Base-by-base conservation (phyloP, 805 yeast species). In the Spathaspora passalidarum region DNA sequence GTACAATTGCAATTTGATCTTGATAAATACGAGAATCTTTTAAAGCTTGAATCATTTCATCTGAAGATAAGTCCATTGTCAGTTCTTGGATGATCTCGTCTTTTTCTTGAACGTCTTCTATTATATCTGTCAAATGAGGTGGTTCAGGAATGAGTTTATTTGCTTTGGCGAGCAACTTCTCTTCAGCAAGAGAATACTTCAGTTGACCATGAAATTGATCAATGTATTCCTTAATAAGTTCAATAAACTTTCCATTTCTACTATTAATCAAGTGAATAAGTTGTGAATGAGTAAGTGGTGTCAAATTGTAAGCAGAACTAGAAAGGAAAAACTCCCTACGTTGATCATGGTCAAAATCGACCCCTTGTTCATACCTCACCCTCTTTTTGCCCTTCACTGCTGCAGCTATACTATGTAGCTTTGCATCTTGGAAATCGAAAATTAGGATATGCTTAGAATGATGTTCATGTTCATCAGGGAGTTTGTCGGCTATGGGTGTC, bases 361-460 rank as follows among this genome's bases (percentile, higher is more conserved):
- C 48, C 5, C 40, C 44, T 29, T 46, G 43, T 29, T 23, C 47
- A 10, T 20, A 14, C 32, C 49, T 48, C 38, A 52, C 41, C 18
- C 50, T 46, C 23, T 38, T 45, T 11, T 17, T 19, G 38, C 60
- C 70, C 52, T 57, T 61, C 14, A 61, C 44, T 0, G 54, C 52
- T 5, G 69, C 60, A 0, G 69, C 66, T 62, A 76, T 36, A 68
- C 76, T 70, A 72, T 79, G 52, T 68, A 79, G 55, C 69, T 77
- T 56, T 11, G 86, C 87, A 61, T 91, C 96, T 14, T 80, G 72
- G 61, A 91, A 88, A 52, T 86, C 91, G 57, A 91, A 86, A 1
- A 88, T 71, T 21, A 91, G 68, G 60, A 61, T 13, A 50, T 3
- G 65, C 66, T 8, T 62, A 44, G 38, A 68, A 64, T 43, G 34